Percentiles rank a stretch among this genome's conserved stretches.
phyloP scores from a whole-genome alignment of 352 stramenopile species.

The Phytophthora hybrid region DNA sequence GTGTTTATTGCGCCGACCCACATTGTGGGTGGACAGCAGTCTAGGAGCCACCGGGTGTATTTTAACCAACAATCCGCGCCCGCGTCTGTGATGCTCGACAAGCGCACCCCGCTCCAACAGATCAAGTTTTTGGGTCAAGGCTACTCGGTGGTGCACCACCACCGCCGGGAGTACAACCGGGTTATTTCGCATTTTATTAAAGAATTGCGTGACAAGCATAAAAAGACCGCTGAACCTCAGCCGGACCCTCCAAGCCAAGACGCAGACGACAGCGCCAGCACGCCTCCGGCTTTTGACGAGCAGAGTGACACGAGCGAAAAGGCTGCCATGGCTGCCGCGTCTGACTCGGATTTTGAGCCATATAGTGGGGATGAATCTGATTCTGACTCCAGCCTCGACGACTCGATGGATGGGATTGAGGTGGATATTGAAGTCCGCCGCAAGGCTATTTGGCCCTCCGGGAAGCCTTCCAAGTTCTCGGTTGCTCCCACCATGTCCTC shows the following conservation, averaged over 20 bases:
- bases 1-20: background rate
- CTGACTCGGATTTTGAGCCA: background rate
- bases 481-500: background rate
- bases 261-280: too few species aligned
- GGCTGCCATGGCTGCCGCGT: background rate
- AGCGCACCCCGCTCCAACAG: background rate
- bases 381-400: background rate
- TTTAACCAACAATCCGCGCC: constrained; percentile 3
- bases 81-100: background rate
- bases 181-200: background rate
- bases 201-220: background rate
- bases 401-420: background rate
- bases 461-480: background rate
- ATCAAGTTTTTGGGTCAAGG: background rate
- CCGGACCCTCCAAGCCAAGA: too few species aligned
- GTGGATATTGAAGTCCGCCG: background rate
- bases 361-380: background rate
- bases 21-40: background rate
- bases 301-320: too few species aligned
- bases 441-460: background rate
- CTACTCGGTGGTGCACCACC: constrained; percentile 6
- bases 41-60: background rate
- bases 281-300: too few species aligned
- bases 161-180: background rate
- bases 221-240: background rate